Percentiles rank a stretch among this genome's conserved stretches.
Evolutionary conservation across 2,329 filamentous ascomycete species (phyloP).

Genomic region (Ophiosphaerella korrae): DNA sequence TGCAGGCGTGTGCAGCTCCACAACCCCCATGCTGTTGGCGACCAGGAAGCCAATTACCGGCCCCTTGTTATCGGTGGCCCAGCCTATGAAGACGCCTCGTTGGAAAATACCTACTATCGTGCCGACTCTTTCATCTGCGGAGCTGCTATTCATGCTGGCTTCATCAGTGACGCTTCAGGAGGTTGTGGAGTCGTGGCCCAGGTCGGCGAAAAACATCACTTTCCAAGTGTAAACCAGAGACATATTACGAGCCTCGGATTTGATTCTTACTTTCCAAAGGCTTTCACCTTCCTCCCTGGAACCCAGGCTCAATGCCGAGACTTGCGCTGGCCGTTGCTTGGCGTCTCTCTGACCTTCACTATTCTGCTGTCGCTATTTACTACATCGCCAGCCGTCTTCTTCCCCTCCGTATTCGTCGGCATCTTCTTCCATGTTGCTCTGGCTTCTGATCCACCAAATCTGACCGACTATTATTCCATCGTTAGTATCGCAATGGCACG

Average conservation of each 20-base stretch:
- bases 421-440: constrained; percentile 90
- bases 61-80: constrained; percentile 62
- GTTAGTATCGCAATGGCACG: constrained; percentile 80
- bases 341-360: constrained; percentile 80
- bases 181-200: constrained; percentile 83
- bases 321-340: constrained; percentile 81
- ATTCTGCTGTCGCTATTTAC: constrained; percentile 80
- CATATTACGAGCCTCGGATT: constrained; percentile 80
- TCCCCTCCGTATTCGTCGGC: constrained; percentile 79
- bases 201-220: constrained; percentile 70
- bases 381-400: constrained; percentile 78
- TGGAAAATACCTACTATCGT: constrained; percentile 70
- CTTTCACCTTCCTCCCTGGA: constrained; percentile 74
- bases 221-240: constrained; percentile 67
- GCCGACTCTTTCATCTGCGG: constrained; percentile 89
- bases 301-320: constrained; percentile 74
- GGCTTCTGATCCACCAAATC: constrained; percentile 81
- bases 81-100: constrained; percentile 44
- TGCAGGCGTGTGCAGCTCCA: constrained; percentile 69
- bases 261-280: constrained; percentile 85
- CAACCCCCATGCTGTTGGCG: constrained; percentile 77
- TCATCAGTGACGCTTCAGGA: constrained; percentile 72
- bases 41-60: constrained; percentile 63
- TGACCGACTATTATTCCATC: constrained; percentile 69
- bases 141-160: constrained; percentile 81